Conservation (phyloP, 306 rosid species). For the Ziziphus jujuba region DNA sequence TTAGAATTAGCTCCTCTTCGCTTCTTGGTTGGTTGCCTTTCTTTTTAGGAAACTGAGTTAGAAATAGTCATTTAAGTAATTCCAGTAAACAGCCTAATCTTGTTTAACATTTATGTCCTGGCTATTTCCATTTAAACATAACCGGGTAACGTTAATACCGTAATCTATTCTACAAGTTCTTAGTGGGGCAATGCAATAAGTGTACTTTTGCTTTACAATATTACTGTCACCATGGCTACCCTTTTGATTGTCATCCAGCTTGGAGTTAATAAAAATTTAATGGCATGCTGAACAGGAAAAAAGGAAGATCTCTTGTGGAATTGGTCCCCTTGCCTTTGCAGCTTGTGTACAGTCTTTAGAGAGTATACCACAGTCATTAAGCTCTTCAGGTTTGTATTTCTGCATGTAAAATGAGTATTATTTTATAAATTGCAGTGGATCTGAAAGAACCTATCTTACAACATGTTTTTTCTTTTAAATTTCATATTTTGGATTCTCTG, state of each 20-base stretch:
- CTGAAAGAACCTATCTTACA: not conserved
- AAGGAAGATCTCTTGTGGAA: constrained; percentile 68
- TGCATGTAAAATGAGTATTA: constrained; percentile 5
- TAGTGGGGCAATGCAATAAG: not conserved
- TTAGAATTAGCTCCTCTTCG: no score
- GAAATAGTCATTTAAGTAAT: not conserved
- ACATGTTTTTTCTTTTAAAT: constrained; percentile 18
- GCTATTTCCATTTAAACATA: no score
- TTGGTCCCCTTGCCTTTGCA: constrained; percentile 80
- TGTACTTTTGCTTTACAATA: not conserved
- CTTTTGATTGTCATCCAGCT: constrained; percentile 1
- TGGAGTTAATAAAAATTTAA: constrained; percentile 18
- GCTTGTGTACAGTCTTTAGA: constrained; percentile 71
- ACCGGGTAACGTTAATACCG: no score
- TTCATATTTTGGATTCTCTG: constrained; percentile 16
- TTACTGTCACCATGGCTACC: not conserved
- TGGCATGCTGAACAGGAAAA: constrained; percentile 50
- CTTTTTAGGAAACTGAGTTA: not conserved
- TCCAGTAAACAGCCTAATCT: not conserved
- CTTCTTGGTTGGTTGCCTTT: no score
- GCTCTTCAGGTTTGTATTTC: constrained; percentile 80
- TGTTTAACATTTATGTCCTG: not conserved
- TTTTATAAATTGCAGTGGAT: not conserved
- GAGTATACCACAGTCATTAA: constrained; percentile 70
- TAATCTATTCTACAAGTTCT: not conserved